Base-by-base conservation (phyloP, 345 rosid genomes). In the Rhizophora mangle region DNA sequence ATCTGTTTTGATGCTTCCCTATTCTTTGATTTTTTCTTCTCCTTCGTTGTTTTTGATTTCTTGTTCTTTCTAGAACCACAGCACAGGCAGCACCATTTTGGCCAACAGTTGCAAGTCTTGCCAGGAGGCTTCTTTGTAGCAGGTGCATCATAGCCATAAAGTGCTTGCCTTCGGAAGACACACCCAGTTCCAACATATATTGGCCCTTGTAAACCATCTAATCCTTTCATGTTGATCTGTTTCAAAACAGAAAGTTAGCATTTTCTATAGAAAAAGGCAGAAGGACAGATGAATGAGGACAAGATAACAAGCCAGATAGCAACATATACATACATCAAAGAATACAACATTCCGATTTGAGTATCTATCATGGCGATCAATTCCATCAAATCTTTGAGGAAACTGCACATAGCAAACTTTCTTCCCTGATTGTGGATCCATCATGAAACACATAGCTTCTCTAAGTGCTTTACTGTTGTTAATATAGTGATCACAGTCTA, bases 401-500 rank as follows among this genome's bases (percentile, higher is more conserved):
- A 95, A 95, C 69, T 95, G 99, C 72, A 95, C 99, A 62, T 95
- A 95, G 82, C 98, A 93, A 70, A 93, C 88, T 77, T 88, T 89
- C 82, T 93, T 93, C 70, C 98, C 98, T 4, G 83, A 85, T 47
- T 82, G 82, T 5, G 96, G 98, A 67, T 93, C 98, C 98, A 91
- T 93, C 98, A 93, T 83, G 83, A 95, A 95, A 81, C 99, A 95
- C 99, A 95, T 95, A 1, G 99, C 90, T 83, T 95, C 99, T 78
- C 99, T 80, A 37, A 95, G 92, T 19, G 99, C 97, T 79, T 83
- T 89, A 85, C 98, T 80, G 68, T 93, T 93, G 88, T 93, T 93
- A 72, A 93, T 88, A 72, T 93, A 93, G 69, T 93, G 98, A 85
- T 93, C 98, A 74, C 98, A 93, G 16, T 93, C 98, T 0, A 93